phyloP scores from a whole-genome alignment of 2,329 filamentous ascomycete species.

The Xylaria sp. region DNA sequence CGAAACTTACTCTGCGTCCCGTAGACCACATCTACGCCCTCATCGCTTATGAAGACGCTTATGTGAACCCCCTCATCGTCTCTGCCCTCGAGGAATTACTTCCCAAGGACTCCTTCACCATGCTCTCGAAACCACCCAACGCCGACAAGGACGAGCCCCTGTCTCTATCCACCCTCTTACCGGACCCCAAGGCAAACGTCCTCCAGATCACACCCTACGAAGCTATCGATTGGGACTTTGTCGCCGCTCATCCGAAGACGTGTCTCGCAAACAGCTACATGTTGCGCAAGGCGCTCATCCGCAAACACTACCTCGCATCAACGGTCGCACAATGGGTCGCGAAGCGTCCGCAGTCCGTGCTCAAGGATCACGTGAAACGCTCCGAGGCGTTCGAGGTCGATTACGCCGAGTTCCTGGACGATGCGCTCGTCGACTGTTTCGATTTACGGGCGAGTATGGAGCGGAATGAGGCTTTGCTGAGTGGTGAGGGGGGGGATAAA shows the following conservation, averaged over 20 bases:
- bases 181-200: slow-evolving; percentile 41
- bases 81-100: slow-evolving; percentile 62
- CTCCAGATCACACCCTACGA: slow-evolving; percentile 87
- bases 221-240: slow-evolving; percentile 74
- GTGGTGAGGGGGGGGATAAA: slow-evolving; percentile 10
- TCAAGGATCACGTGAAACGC: slow-evolving; percentile 67
- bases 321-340: slow-evolving; percentile 80
- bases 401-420: slow-evolving; percentile 93
- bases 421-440: slow-evolving; percentile 83
- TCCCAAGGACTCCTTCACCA: slow-evolving; percentile 47
- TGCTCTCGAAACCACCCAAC: slow-evolving; percentile 44
- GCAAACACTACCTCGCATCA: slow-evolving; percentile 86
- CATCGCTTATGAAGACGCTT: slow-evolving; percentile 78
- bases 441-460: slow-evolving; percentile 76
- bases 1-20: slow-evolving; percentile 21
- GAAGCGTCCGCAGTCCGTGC: slow-evolving; percentile 69
- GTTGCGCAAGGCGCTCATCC: slow-evolving; percentile 91
- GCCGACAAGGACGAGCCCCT: slow-evolving; percentile 18
- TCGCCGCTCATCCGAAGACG: slow-evolving; percentile 54
- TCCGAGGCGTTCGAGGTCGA: slow-evolving; percentile 89
- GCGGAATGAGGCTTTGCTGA: slow-evolving; percentile 50
- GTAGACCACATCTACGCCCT: slow-evolving; percentile 58
- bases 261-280: slow-evolving; percentile 83
- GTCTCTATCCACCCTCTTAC: slow-evolving; percentile 35
- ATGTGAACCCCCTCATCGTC: slow-evolving; percentile 82